Percentiles rank a stretch among this genome's conserved stretches.
These are phyloP conservation scores for Pyricularia pennisetigena DNA, from an alignment of 2,329 filamentous ascomycete species.

Conservation along the genomic window DNA sequence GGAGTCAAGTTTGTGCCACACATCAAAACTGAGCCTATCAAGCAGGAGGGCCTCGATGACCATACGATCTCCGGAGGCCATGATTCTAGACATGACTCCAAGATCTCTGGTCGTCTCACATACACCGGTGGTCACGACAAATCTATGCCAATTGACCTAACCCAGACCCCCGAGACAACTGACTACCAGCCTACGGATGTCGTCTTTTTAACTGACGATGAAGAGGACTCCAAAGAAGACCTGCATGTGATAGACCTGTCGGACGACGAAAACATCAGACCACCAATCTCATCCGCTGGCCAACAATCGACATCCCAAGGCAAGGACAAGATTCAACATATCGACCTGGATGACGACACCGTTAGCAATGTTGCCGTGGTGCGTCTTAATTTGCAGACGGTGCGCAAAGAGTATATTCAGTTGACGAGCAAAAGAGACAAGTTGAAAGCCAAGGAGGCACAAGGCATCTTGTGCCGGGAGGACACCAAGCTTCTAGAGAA, in stretches of 20 bases:
- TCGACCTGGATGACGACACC: neutral
- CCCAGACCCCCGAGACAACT: neutral
- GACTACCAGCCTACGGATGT: neutral
- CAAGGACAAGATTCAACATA: too few species aligned
- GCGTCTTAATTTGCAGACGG: neutral
- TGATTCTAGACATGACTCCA: neutral
- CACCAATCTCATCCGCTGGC: too few species aligned
- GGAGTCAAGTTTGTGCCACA: too few species aligned
- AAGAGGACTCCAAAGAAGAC: neutral
- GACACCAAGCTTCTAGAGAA: neutral
- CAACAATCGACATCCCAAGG: too few species aligned
- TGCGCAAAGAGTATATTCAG: neutral
- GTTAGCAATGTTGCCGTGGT: neutral
- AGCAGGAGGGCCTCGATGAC: neutral
- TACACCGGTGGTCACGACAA: neutral
- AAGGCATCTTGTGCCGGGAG: neutral
- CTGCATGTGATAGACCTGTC: neutral
- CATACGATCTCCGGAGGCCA: neutral
- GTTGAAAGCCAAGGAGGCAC: neutral
- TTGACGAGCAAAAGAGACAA: neutral
- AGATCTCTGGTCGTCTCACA: neutral
- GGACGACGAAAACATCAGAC: neutral
- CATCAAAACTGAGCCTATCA: neutral
- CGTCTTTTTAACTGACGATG: neutral
- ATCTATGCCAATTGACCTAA: neutral